These are phyloP conservation scores for Ceratobasidium sp. DNA, from an alignment of 1,284 basidiomycete genomes.

Conservation along the genomic window DNA sequence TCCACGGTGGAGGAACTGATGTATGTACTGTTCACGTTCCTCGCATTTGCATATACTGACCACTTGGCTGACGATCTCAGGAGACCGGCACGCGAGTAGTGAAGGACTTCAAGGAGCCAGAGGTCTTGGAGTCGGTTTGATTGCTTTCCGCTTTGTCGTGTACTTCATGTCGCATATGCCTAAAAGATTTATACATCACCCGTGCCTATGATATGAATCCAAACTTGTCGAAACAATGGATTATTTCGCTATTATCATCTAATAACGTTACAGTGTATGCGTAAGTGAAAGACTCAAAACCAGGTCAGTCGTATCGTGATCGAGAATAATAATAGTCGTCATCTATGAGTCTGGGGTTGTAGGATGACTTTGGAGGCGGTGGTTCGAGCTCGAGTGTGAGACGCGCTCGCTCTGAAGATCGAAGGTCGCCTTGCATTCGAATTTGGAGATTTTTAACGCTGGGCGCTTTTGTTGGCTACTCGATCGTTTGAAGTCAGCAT, in stretches of 20 bases:
- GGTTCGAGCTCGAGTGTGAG: conserved; percentile 30
- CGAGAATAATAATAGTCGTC: conserved; percentile 38
- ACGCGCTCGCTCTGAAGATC: conserved; percentile 19
- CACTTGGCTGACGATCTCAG: conserved; percentile 57
- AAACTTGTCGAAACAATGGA: conserved; percentile 18
- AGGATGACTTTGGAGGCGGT: conserved; percentile 30
- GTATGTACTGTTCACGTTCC: conserved; percentile 63
- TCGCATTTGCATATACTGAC: background rate
- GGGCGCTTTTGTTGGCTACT: conserved; percentile 30
- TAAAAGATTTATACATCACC: conserved; percentile 43
- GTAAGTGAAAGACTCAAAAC: background rate
- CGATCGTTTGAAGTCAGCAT: background rate
- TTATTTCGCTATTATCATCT: background rate
- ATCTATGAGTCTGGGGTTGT: conserved; percentile 29
- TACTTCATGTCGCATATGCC: conserved; percentile 42
- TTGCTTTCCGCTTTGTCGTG: conserved; percentile 36
- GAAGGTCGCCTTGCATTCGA: conserved; percentile 20
- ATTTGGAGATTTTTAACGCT: conserved; percentile 22
- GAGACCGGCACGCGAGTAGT: conserved; percentile 88
- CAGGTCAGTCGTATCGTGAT: conserved; percentile 33
- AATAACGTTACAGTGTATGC: conserved; percentile 34
- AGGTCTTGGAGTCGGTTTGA: conserved; percentile 79
- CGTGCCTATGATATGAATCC: conserved; percentile 35
- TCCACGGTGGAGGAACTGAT: conserved; percentile 93
- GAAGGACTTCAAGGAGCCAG: conserved; percentile 94